phyloP scores from a whole-genome alignment of 225 moss, liverwort and hornwort species.

The Thuidium tamariscinum region DNA sequence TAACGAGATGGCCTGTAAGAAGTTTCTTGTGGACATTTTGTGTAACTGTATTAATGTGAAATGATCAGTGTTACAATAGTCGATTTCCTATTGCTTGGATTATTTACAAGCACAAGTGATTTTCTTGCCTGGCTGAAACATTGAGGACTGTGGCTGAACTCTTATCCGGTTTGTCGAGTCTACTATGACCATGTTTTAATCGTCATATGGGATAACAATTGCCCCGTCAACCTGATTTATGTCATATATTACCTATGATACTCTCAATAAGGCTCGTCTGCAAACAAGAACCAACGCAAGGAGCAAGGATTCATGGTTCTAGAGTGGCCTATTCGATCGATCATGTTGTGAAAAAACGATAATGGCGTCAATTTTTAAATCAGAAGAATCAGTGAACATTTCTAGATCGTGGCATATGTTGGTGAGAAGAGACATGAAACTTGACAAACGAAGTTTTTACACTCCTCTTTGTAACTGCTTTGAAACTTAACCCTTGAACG shows the following conservation, averaged over 20 bases:
- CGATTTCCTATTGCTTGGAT: background rate
- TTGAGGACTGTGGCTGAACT: background rate
- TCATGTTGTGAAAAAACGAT: background rate
- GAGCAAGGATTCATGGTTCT: background rate
- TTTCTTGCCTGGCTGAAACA: background rate
- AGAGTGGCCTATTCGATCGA: background rate
- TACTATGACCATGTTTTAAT: background rate
- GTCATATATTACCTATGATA: background rate
- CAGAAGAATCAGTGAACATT: background rate
- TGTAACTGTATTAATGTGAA: conserved; percentile 1
- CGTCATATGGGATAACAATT: background rate
- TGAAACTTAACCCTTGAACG: too few relatives aligned
- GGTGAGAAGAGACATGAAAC: background rate
- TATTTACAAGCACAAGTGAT: background rate
- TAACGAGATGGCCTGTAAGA: background rate
- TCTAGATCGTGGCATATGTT: background rate
- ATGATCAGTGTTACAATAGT: background rate
- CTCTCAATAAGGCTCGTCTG: background rate
- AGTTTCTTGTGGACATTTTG: background rate
- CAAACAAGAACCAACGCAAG: background rate
- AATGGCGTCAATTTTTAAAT: background rate
- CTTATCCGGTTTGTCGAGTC: background rate
- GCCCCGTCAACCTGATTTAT: background rate
- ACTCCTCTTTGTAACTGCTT: background rate
- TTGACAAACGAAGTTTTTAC: too few relatives aligned